Conservation (phyloP, 768 basidiomycete species). For the Podaxis sp. region DNA sequence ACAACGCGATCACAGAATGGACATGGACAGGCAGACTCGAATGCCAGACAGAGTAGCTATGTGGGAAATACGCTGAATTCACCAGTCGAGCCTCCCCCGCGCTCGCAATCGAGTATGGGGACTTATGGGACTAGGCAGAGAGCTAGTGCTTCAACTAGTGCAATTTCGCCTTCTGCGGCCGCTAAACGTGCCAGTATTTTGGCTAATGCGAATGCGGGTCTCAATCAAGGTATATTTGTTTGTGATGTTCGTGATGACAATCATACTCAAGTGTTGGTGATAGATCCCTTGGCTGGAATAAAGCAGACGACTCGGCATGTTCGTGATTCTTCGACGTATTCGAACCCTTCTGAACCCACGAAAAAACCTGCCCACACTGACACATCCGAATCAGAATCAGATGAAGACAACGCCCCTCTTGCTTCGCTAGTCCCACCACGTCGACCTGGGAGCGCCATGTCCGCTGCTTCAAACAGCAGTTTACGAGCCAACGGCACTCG, state of each 20-base stretch:
- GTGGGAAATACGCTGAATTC: constrained; percentile 8
- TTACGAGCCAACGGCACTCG: constrained; percentile 25
- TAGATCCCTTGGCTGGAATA: constrained; percentile 16
- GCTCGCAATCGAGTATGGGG: constrained; percentile 37
- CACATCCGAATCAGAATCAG: constrained; percentile 29
- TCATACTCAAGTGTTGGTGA: neutral
- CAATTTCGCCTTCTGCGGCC: constrained; percentile 49
- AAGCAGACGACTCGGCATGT: constrained; percentile 26
- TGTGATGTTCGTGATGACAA: neutral
- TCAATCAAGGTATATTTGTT: constrained; percentile 28
- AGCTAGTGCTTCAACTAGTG: constrained; percentile 60
- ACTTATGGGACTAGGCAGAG: constrained; percentile 37
- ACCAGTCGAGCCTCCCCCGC: constrained; percentile 20
- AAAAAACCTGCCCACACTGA: neutral
- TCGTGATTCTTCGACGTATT: constrained; percentile 27
- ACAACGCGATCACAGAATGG: constrained; percentile 28
- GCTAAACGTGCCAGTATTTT: constrained; percentile 50
- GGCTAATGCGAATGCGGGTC: constrained; percentile 30
- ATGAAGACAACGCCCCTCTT: constrained; percentile 62
- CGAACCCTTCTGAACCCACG: constrained; percentile 20
- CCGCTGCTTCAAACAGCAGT: constrained; percentile 34
- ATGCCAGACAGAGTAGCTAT: constrained; percentile 11
- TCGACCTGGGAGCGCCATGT: constrained; percentile 65
- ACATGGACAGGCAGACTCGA: constrained; percentile 22
- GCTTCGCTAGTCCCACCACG: constrained; percentile 59